These are phyloP conservation scores for Bipolaris oryzae DNA, from an alignment of 2,329 filamentous ascomycete species.

Conservation along the genomic window DNA sequence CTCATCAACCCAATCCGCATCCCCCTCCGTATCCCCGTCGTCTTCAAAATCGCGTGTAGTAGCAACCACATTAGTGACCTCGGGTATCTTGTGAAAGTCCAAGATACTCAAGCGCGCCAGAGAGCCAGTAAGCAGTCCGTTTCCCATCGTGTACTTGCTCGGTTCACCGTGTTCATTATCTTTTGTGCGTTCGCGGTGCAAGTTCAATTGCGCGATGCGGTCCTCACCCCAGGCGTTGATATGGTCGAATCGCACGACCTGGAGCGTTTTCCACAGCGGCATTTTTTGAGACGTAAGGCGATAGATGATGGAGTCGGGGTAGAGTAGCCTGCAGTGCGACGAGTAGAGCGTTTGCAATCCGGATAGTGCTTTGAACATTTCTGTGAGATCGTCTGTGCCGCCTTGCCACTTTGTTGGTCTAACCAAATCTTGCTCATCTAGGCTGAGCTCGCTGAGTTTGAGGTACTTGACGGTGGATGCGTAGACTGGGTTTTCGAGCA, in stretches of 20 bases:
- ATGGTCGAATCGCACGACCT: conserved; percentile 1
- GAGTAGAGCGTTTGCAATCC: conserved; percentile 2
- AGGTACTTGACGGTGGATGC: conserved; percentile 12
- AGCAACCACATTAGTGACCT: not conserved
- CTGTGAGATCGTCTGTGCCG: not conserved
- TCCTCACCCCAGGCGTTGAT: conserved; percentile 6
- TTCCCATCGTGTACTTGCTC: not conserved
- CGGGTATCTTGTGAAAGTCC: not conserved
- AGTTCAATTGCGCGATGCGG: conserved; percentile 4
- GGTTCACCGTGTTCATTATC: not conserved
- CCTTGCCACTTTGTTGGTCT: not conserved
- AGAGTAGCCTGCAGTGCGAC: not conserved
- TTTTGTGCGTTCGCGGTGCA: not conserved
- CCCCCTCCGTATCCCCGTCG: conserved; percentile 6
- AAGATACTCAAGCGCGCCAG: not conserved
- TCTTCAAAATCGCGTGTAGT: conserved; percentile 6
- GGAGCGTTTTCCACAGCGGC: conserved; percentile 7
- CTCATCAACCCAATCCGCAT: conserved; percentile 6
- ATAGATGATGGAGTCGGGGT: not conserved
- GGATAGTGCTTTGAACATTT: conserved; percentile 5
- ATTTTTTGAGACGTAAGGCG: not conserved
- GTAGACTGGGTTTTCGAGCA: conserved; percentile 2
- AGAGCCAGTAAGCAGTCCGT: not conserved
- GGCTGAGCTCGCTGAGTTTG: not conserved
- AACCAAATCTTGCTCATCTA: not conserved